phyloP scores from a whole-genome alignment of 495 filamentous ascomycete genomes.

The Oidiodendron maius region DNA sequence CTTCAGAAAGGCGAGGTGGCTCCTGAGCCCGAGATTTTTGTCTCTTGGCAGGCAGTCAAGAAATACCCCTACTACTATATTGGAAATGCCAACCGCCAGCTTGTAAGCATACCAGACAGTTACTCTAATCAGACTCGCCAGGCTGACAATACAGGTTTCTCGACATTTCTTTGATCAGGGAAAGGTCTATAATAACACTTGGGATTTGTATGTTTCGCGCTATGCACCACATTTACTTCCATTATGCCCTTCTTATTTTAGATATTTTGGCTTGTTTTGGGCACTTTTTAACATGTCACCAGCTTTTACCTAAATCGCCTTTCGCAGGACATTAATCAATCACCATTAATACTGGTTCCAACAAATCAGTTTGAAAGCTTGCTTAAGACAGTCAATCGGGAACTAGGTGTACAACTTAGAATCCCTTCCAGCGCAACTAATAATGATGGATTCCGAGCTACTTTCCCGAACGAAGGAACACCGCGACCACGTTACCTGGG shows the following conservation, averaged over 20 bases:
- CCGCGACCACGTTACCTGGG: constrained; percentile 63
- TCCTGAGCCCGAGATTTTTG: constrained; percentile 40
- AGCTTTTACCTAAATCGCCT: constrained; percentile 65
- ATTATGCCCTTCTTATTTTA: background rate
- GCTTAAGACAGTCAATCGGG: constrained; percentile 51
- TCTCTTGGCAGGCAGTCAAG: constrained; percentile 50
- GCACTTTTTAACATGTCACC: background rate
- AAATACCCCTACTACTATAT: constrained; percentile 58
- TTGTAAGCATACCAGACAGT: constrained; percentile 26
- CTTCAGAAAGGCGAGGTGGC: constrained; percentile 20
- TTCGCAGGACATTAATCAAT: constrained; percentile 27
- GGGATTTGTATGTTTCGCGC: constrained; percentile 65
- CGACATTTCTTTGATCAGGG: constrained; percentile 49
- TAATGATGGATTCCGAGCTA: constrained; percentile 43
- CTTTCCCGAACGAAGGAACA: constrained; percentile 49
- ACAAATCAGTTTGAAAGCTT: constrained; percentile 53
- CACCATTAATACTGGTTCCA: constrained; percentile 59
- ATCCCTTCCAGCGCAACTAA: constrained; percentile 41
- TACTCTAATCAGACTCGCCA: too few relatives aligned
- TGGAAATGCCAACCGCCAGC: constrained; percentile 34
- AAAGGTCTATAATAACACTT: constrained; percentile 52
- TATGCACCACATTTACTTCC: background rate
- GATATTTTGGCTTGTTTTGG: background rate
- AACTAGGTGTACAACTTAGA: constrained; percentile 36
- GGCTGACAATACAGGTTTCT: too few relatives aligned